Conservation (phyloP, 306 rosid genomes). For the Leucaena leucocephala region DNA sequence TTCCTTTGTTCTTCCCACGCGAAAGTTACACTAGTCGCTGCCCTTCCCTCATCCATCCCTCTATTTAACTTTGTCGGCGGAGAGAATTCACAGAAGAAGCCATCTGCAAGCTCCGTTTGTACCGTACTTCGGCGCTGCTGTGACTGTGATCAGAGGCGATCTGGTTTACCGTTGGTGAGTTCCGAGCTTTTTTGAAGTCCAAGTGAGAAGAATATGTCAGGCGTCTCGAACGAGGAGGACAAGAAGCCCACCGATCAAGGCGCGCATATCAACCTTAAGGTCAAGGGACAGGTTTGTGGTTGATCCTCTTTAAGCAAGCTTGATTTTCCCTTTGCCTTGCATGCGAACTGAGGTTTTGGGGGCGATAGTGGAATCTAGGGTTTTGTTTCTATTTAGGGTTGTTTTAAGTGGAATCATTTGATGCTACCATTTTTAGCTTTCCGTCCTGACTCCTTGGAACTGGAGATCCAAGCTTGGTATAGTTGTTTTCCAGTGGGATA, state of each 20-base stretch:
- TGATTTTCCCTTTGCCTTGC: not conserved
- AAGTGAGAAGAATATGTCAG: slow-evolving; percentile 54
- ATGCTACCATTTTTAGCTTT: not conserved
- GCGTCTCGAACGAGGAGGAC: slow-evolving; percentile 57
- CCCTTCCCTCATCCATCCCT: too few species aligned
- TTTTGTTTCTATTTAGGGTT: not conserved
- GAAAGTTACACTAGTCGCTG: not conserved
- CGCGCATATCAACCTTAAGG: slow-evolving; percentile 82
- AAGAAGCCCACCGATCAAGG: slow-evolving; percentile 74
- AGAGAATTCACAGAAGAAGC: not conserved
- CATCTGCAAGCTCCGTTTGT: not conserved
- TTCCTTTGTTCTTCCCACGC: not conserved
- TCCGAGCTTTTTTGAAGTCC: not conserved
- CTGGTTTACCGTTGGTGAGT: not conserved
- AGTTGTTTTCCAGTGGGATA: too few species aligned
- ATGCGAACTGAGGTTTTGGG: not conserved
- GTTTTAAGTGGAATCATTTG: not conserved
- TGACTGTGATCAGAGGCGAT: not conserved
- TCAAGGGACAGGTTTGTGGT: slow-evolving; percentile 74
- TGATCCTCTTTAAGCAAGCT: not conserved
- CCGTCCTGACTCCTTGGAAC: too few species aligned
- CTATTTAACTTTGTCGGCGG: slow-evolving; percentile 26
- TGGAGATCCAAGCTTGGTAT: not conserved
- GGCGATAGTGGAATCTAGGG: slow-evolving; percentile 16
- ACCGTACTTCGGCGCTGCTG: not conserved